A percentile compares a stretch with the other conserved stretches of the same genome.
phyloP scores from a whole-genome alignment of 306 rosid species.

The Amphicarpaea edgeworthii region DNA sequence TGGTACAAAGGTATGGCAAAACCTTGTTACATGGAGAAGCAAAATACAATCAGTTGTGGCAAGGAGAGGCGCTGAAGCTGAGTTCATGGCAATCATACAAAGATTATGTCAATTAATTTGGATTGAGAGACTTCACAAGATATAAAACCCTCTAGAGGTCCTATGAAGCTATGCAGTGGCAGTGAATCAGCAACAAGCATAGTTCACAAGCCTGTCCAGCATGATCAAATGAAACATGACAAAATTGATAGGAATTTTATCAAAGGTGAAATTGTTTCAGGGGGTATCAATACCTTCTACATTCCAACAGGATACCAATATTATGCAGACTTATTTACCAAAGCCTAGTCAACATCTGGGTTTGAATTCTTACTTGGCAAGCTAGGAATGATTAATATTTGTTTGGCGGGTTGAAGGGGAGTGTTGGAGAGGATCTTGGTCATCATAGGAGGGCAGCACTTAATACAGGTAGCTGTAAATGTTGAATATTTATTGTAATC shows the following conservation, averaged over 20 bases:
- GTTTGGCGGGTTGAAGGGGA: not conserved
- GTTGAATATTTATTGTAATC: not conserved
- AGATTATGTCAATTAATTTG: not conserved
- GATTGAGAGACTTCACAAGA: not conserved
- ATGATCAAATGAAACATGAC: not conserved
- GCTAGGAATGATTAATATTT: slow-evolving; percentile 8
- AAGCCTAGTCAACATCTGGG: not conserved
- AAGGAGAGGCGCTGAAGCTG: not conserved
- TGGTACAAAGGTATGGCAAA: not conserved
- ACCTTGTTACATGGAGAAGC: not conserved
- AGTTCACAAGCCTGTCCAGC: slow-evolving; percentile 11
- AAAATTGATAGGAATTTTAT: not conserved
- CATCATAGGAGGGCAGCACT: not conserved
- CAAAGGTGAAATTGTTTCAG: not conserved
- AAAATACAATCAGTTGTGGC: not conserved
- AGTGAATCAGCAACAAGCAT: not conserved
- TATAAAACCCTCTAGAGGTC: not conserved
- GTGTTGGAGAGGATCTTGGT: not conserved
- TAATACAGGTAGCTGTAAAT: not conserved
- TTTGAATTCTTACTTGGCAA: not conserved
- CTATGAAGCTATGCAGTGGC: not conserved
- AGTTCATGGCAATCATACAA: not conserved
- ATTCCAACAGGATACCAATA: not conserved
- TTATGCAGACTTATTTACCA: not conserved
- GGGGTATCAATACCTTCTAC: not conserved